Percentiles rank a stretch among this genome's conserved stretches.
These are phyloP conservation scores for Filosporella fistucella DNA, from an alignment of 495 filamentous ascomycete species.

Conservation along the genomic window DNA sequence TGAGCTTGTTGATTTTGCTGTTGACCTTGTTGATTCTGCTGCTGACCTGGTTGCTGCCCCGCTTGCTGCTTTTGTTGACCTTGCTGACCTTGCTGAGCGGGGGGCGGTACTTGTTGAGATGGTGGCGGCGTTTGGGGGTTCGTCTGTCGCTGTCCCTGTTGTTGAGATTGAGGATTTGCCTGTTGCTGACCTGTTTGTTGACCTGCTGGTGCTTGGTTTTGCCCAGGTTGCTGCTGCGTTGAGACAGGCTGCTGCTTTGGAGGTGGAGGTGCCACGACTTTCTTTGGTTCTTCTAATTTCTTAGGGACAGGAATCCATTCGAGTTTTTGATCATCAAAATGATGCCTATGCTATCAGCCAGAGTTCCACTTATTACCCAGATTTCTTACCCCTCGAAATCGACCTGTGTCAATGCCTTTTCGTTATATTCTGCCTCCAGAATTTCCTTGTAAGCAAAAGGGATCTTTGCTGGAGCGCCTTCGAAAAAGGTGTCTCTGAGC, in stretches of 20 bases:
- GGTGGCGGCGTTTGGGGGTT: neutral
- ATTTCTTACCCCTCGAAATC: constrained; percentile 17
- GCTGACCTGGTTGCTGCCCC: neutral
- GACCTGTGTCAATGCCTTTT: constrained; percentile 37
- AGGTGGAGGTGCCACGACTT: neutral
- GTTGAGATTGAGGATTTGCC: neutral
- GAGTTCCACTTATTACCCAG: neutral
- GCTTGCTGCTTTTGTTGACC: neutral
- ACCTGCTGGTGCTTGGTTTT: neutral
- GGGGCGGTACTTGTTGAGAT: neutral
- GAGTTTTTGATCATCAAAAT: constrained; percentile 30
- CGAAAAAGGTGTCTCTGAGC: constrained; percentile 48
- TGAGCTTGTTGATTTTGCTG: too few relatives aligned
- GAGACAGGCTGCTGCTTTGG: neutral
- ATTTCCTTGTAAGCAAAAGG: constrained; percentile 58
- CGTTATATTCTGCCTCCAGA: constrained; percentile 54
- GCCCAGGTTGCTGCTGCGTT: neutral
- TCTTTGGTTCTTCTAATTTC: neutral
- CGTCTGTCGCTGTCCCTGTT: neutral
- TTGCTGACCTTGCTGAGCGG: neutral
- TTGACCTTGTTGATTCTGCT: neutral
- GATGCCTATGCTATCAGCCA: constrained; percentile 26
- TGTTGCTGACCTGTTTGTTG: neutral
- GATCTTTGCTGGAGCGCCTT: constrained; percentile 55
- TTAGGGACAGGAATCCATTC: constrained; percentile 29